Base-by-base conservation (phyloP, 495 filamentous ascomycete species). In the Hyaloscypha finlandica region DNA sequence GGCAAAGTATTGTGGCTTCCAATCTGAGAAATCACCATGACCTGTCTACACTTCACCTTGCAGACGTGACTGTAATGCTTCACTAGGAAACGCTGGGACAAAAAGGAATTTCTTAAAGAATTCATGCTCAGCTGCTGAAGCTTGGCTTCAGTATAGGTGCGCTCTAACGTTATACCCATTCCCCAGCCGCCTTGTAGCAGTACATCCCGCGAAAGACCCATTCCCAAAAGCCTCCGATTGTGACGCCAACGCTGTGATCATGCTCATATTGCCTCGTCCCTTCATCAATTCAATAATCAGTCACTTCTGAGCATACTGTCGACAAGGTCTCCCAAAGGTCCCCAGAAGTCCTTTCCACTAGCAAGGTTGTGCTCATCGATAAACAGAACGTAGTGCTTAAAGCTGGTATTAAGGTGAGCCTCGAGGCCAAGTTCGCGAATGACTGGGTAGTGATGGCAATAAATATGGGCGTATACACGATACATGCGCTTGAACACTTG, bases 401-500 rank as follows among this genome's bases (percentile, higher is more conserved):
- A 99, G 81, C 91, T 95, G 56, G 95, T 99, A 80, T 99, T 99
- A 71, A 99, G 87, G 79, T 99, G 95, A 39, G 95, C 93, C 79
- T 99, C 95, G 64, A 99, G 85, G 33, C 95, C 95, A 32, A 99
- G 87, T 70, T 97, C 93, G 35, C 96, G 89, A 60, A 99, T 89
- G 54, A 99, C 95, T 19, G 93, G 93, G 79, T 99, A 99, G 80
- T 99, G 95, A 77, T 99, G 95, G 84, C 95, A 99, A 85, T 99
- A 99, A 72, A 99, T 97, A 78, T 99, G 95, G 45, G 95, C 95
- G 79, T 99, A 99, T 60, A 99, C 94, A 65, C 95, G 91, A 79
- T 98, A 99, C 77, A 99, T 88, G 70, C 95, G 90, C 84, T 99
- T 99, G 85, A 98, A 97, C 71, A 99, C 89, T 81, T 97, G 93